phyloP scores from a whole-genome alignment of 208 protist species.

The Trypanosomatidae sp. region DNA sequence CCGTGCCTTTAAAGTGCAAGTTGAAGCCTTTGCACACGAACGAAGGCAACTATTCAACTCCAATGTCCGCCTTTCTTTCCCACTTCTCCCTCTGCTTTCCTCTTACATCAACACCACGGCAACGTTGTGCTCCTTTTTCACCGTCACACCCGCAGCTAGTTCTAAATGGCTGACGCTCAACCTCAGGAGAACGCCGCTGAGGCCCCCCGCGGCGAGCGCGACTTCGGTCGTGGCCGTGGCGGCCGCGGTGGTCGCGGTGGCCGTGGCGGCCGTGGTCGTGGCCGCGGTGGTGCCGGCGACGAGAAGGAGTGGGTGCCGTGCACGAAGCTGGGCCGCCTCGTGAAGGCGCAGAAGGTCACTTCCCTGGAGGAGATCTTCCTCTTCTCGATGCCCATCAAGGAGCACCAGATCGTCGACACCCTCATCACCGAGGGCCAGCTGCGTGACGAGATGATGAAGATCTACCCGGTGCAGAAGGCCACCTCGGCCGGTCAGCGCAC shows the following conservation, averaged over 20 bases:
- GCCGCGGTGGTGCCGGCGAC: conserved; percentile 14
- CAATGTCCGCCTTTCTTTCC: no score
- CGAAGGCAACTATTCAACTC: no score
- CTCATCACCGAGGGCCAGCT: conserved; percentile 92
- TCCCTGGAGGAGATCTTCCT: conserved; percentile 99
- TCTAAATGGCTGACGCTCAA: conserved; percentile 78
- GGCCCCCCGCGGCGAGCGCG: conserved; percentile 17
- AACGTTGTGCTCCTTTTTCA: no score
- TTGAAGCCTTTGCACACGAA: no score
- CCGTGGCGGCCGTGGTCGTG: conserved; percentile 11
- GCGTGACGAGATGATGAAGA: conserved; percentile 97
- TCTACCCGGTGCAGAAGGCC: conserved; percentile 99
- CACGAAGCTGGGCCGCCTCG: conserved; percentile 6
- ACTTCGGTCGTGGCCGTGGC: conserved; percentile 6
- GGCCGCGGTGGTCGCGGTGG: neutral
- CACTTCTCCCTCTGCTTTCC: neutral
- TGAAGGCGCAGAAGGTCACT: conserved; percentile 90
- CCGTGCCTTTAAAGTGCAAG: no score
- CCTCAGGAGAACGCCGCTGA: conserved; percentile 36
- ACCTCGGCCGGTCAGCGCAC: conserved; percentile 99
- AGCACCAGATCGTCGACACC: conserved; percentile 99
- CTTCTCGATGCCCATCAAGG: conserved; percentile 99
- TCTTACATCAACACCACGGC: neutral
- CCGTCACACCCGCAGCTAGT: conserved; percentile 14
- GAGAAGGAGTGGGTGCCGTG: conserved; percentile 7